phyloP scores from a whole-genome alignment of 192 early-diverging fungal species.

The Backusella sp. region DNA sequence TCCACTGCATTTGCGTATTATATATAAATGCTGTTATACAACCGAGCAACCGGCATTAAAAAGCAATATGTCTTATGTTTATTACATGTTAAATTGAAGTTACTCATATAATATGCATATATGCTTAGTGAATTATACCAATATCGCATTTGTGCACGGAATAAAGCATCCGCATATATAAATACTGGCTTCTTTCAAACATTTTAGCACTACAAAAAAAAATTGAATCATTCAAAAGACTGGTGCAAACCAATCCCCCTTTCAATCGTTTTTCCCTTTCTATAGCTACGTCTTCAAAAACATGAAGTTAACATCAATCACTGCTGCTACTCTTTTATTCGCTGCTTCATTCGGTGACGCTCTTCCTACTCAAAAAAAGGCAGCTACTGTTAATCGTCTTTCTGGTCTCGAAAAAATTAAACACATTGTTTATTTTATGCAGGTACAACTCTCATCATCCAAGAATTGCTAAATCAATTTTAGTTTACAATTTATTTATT shows the following conservation, averaged over 20 bases:
- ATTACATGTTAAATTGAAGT: background rate
- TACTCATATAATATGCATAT: background rate
- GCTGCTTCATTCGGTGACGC: background rate
- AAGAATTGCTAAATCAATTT: background rate
- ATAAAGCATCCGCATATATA: background rate
- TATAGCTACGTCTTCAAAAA: background rate
- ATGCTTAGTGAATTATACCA: background rate
- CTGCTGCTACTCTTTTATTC: background rate
- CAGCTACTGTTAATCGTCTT: background rate
- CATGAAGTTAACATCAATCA: background rate
- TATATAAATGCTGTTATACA: background rate
- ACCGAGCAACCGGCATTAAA: background rate
- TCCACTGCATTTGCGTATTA: background rate
- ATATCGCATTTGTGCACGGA: background rate
- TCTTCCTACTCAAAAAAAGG: background rate
- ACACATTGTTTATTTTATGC: conserved; percentile 31
- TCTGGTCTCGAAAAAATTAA: conserved; percentile 28
- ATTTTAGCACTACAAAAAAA: background rate
- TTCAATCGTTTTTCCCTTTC: background rate
- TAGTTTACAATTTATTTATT: background rate
- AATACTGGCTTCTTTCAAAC: background rate
- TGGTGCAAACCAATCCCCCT: background rate
- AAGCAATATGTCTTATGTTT: background rate
- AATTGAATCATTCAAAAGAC: background rate
- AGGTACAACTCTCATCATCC: background rate